These are phyloP conservation scores for Fomes fomentarius DNA, from an alignment of 1,284 basidiomycete genomes.

Conservation along the genomic window DNA sequence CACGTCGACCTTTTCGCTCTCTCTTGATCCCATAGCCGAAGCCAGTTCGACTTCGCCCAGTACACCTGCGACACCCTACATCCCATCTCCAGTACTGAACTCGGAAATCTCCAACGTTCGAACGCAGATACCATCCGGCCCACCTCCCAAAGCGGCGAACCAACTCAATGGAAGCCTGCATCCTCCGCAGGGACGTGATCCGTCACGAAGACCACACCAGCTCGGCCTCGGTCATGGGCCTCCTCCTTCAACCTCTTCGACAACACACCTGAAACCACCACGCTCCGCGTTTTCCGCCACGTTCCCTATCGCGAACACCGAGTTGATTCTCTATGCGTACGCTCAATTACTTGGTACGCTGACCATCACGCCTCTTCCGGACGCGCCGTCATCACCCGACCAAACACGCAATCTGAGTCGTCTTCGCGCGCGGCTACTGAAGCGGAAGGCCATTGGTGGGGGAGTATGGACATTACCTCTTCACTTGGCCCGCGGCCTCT, in stretches of 20 bases:
- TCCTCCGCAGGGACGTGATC: conserved; percentile 22
- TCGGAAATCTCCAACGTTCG: conserved; percentile 18
- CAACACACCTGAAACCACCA: conserved; percentile 29
- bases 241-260: conserved; percentile 30
- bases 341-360: conserved; percentile 79
- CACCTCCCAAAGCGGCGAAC: conserved; percentile 3
- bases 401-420: conserved; percentile 46
- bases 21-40: conserved; percentile 73
- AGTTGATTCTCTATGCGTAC: conserved; percentile 86
- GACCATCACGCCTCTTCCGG: conserved; percentile 42
- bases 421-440: conserved; percentile 54
- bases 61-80: conserved; percentile 32
- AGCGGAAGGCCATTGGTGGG: conserved; percentile 66
- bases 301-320: conserved; percentile 44
- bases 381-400: conserved; percentile 33
- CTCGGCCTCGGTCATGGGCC: conserved; percentile 46
- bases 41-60: conserved; percentile 29
- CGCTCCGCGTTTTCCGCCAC: conserved; percentile 44
- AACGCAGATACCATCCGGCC: conserved; percentile 22
- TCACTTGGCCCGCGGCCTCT: conserved; percentile 35
- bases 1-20: conserved; percentile 62
- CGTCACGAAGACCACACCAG: conserved; percentile 38
- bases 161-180: conserved; percentile 18
- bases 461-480: conserved; percentile 75
- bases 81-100: conserved; percentile 28